Base-by-base conservation (phyloP, 2,329 filamentous ascomycete genomes). In the Pseudopithomyces maydicus region DNA sequence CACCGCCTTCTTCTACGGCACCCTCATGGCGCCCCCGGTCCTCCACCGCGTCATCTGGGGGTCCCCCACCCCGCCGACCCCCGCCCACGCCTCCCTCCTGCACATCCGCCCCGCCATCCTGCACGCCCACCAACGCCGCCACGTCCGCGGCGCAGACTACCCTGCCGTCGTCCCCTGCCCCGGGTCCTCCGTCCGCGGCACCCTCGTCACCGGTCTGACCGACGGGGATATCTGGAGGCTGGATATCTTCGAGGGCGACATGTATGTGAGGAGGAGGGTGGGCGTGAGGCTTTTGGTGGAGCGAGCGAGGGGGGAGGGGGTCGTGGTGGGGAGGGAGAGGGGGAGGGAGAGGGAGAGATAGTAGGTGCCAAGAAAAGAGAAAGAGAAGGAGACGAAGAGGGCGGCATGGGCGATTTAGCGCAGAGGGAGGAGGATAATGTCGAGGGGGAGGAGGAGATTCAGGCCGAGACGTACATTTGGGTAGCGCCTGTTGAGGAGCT, bases 1-100 rank as follows among this genome's bases (percentile, higher is more conserved):
- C 67, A 80, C 80, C 17, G 83, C 85, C 63, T 88, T 89, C 78
- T 88, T 88, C 81, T 89, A 89, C 72, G 86, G 84, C 82, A 88
- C 85, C 23, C 77, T 88, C 71, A 97, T 97, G 92, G 90, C 89
- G n/a, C 87, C 90, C 0, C 86, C 90, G 69, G 88, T 98, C 68
- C 91, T 98, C 66, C 89, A 90, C 78, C 89, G 90, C 33, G 92
- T 97, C 42, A 91, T 91, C 75, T 91, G 93, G 77, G 85, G 87
- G 63, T 77, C 78, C 8, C 74, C 78, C 15, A 82, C 60, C 69
- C 85, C 69, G 35, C 83, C 74, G 69, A 81, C 74, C 1, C 59
- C 66, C 74, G 82, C 78, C 61, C 82, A 83, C 70, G 79, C 77
- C 56, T 73, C 74, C 12, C 76, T 85, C 45, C 79, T 94, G 35